Base-by-base conservation (phyloP, 2,329 filamentous ascomycete genomes). In the Penicillium sclerotiorum region DNA sequence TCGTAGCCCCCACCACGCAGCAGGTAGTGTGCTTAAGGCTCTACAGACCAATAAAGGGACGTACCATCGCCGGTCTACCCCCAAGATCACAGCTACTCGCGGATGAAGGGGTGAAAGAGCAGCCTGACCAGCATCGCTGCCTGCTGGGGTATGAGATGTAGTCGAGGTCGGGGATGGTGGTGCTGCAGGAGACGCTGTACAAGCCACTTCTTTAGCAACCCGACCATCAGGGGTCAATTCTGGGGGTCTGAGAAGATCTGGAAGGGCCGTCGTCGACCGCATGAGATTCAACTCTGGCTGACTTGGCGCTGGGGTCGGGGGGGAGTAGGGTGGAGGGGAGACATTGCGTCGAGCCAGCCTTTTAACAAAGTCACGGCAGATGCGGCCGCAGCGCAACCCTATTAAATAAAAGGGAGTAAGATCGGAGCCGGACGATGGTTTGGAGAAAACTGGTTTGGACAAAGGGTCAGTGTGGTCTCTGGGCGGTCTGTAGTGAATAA, bases 31-130 rank as follows among this genome's bases (percentile, higher is more conserved):
- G 52, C 87, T 90, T 54, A 88, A 73, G 20, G 87, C 82, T n/a
- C 89, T 84, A 59, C 87, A 85, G 55, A 86, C 76, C 56, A 90
- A 83, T 47, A 93, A 79, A 50, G 86, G 85, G 35, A 87, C 77
- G 67, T 92, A 86, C 86, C 88, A 93, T 54, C 78, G 79, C 55
- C 79, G 78, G 46, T 87, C 84, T 13, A 94, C 83, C 44, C 89
- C 88, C 39, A 93, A 80, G 25, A 90, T 81, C 60, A 91, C 87
- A 55, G 89, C 89, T 48, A 93, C 84, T 48, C 88, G 87, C 11
- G 89, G 89, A 64, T 91, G 88, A 36, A 90, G 77, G 45, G 73
- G 69, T 30, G 72, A 73, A 9, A 64, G 45, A 37, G 50, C 46
- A 42, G 59, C 48, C 49, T 65, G 64, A 32, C 59, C 59, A 45